phyloP scores from a whole-genome alignment of 2,329 filamentous ascomycete genomes.

The Cytospora piceae region DNA sequence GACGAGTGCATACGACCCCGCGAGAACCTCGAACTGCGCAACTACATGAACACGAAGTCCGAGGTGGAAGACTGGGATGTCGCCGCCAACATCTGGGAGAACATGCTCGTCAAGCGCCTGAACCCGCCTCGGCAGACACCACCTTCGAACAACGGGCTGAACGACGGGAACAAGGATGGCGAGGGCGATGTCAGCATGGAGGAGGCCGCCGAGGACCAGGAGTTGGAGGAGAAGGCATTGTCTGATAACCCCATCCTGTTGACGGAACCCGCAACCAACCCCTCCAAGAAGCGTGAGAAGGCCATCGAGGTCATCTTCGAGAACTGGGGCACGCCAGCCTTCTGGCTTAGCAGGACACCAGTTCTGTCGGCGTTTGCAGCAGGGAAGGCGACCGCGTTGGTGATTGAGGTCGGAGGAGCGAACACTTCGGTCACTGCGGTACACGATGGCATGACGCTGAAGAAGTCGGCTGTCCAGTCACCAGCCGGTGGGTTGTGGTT shows the following conservation, averaged over 20 bases:
- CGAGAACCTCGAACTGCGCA: slow-evolving; percentile 78
- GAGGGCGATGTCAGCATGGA: slow-evolving; percentile 66
- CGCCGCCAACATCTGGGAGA: slow-evolving; percentile 87
- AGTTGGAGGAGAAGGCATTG: slow-evolving; percentile 71
- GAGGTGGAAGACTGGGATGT: slow-evolving; percentile 97
- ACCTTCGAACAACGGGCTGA: slow-evolving; percentile 77
- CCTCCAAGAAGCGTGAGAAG: slow-evolving; percentile 85
- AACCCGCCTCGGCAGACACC: slow-evolving; percentile 74
- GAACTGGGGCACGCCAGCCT: slow-evolving; percentile 92
- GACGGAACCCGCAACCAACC: slow-evolving; percentile 94
- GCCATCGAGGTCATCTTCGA: slow-evolving; percentile 97
- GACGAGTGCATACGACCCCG: slow-evolving; percentile 86
- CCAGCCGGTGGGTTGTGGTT: slow-evolving; percentile 88
- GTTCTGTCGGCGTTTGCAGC: slow-evolving; percentile 90
- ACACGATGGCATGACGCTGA: slow-evolving; percentile 91
- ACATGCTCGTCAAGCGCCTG: slow-evolving; percentile 85
- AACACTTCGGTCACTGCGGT: slow-evolving; percentile 89
- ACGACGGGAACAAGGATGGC: slow-evolving; percentile 67
- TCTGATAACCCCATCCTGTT: slow-evolving; percentile 89
- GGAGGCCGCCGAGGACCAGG: slow-evolving; percentile 52
- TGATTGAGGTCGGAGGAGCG: slow-evolving; percentile 88
- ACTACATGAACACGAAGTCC: slow-evolving; percentile 88
- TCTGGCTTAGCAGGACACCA: slow-evolving; percentile 87
- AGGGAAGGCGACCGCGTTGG: slow-evolving; percentile 89
- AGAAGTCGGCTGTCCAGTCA: slow-evolving; percentile 85